Evolutionary conservation across 208 protist genomes (phyloP), one percentile per base, ranked within the genome.

Genomic region (Leptomonas seymouri): DNA sequence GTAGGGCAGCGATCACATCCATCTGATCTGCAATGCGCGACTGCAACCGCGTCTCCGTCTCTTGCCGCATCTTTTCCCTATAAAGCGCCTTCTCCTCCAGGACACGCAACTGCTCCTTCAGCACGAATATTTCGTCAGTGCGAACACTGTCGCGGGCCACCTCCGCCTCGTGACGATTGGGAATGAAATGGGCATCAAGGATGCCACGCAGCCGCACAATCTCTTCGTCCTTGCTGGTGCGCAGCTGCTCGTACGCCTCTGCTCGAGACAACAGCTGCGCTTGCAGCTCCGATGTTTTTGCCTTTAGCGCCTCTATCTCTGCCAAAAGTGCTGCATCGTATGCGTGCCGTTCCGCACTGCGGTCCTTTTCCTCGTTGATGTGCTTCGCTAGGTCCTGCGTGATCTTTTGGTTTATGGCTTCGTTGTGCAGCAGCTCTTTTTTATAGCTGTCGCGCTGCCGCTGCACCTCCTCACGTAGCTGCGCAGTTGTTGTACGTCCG

Each of bases 171-270:
- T 85, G 70, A 39, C 91, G 77, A 56, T 94, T 81, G 4, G 88
- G 88, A 62, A 93, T 90, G 75, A 94, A 93, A 50, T 93, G 78
- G 7, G 87, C 85, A 57, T 93, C 90, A 15, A 95, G 75, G 8
- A 93, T 75, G 42, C 66, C 68, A 27, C 78, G 78, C 15, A 95
- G 76, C 18, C 86, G 67, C 39, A 76, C 34, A 28, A 93, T 85
- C 67, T 95, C 89, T 45, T 82, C 82, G 23, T 90, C 69, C 61
- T 71, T 67, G 23, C 81, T 81, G 23, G 72, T 60, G 12, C 66
- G 66, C 20, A 68, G 31, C 50, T 78, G 42, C 11, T 67, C 67
- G 16, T 84, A 77, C 7, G 72, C 48, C 25, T 64, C 78, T 2
- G 72, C 71, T 36, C 84, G 80, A 11, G 68, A 25, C 34, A 74